These are phyloP conservation scores for Penicillium nucicola DNA, from an alignment of 495 filamentous ascomycete genomes.

Conservation along the genomic window DNA sequence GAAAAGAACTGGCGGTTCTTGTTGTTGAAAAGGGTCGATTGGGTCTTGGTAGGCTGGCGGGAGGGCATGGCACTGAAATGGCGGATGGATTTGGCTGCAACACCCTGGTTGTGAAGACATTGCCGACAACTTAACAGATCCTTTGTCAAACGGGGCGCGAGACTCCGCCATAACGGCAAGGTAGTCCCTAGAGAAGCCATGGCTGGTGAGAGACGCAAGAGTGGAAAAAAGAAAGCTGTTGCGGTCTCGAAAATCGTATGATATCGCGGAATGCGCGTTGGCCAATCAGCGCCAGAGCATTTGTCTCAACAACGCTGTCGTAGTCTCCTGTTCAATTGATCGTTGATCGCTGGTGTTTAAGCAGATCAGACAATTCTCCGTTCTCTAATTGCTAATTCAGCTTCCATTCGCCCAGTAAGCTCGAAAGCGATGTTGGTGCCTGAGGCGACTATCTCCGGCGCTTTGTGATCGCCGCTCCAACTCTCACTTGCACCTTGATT, in stretches of 20 bases:
- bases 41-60: constrained; percentile 24
- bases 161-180: constrained; percentile 29
- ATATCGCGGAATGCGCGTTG: constrained; percentile 12
- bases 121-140: constrained; percentile 62
- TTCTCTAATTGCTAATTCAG: neutral
- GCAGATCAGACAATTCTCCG: neutral
- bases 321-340: neutral
- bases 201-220: constrained; percentile 11
- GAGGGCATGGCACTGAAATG: constrained; percentile 28
- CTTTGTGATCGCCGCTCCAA: constrained; percentile 5
- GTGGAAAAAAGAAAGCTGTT: constrained; percentile 13
- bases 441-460: constrained; percentile 10
- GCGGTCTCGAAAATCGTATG: constrained; percentile 16
- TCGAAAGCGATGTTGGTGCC: constrained; percentile 5
- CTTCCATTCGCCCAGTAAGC: neutral
- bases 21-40: constrained; percentile 23
- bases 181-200: constrained; percentile 39
- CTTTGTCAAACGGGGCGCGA: constrained; percentile 49
- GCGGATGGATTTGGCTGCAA: constrained; percentile 33
- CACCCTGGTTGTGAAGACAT: constrained; percentile 48
- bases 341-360: neutral
- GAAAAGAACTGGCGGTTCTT: constrained; percentile 34
- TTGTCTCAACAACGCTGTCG: constrained; percentile 10
- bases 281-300: constrained; percentile 26
- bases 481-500: constrained; percentile 1